Evolutionary conservation across 306 rosid species (phyloP), one percentile per base, ranked within the genome.

Genomic region (Quercus ilex): DNA sequence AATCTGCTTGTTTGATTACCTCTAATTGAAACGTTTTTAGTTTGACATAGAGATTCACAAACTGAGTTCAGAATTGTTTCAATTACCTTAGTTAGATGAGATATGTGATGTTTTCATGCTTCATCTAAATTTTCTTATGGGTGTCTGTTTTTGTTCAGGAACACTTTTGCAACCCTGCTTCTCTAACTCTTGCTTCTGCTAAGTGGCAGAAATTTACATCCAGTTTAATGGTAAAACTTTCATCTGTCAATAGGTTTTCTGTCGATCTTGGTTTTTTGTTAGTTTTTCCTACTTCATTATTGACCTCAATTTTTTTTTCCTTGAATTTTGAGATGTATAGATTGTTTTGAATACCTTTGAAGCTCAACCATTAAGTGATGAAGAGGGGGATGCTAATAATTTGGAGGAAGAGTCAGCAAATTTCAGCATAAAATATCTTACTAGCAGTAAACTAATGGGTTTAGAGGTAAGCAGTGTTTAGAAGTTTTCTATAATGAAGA

Each of bases 371-470:
- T 81, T 94, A 84, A 89, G 93, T 75, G 98, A 94, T 80, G 98
- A 92, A 91, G 97, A 84, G 80, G 98, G 98, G 51, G 92, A 92
- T 58, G 98, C 98, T 74, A 91, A 92, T 86, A 87, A 76, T 85
- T 88, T 92, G 91, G 97, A 92, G 89, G 98, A 90, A 79, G 94
- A 93, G 80, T 86, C 93, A 11, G 88, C 93, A 49, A 89, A 83
- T 91, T 94, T 94, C 82, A 94, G 98, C 84, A 94, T 94, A 80
- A 94, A 94, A 85, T 94, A 94, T 91, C 98, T 94, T 67, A 94
- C 98, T 38, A 94, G 98, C 88, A 89, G 94, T 82, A 94, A 94
- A 85, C 88, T 94, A 74, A 94, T 94, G 98, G 94, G 98, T 77
- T 86, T 94, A 81, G 98, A 94, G 90, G 98, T 94, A 85, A 58